Evolutionary conservation across 768 basidiomycete species (phyloP), one percentile per base, ranked within the genome.

Genomic region (Trametes coccinea): DNA sequence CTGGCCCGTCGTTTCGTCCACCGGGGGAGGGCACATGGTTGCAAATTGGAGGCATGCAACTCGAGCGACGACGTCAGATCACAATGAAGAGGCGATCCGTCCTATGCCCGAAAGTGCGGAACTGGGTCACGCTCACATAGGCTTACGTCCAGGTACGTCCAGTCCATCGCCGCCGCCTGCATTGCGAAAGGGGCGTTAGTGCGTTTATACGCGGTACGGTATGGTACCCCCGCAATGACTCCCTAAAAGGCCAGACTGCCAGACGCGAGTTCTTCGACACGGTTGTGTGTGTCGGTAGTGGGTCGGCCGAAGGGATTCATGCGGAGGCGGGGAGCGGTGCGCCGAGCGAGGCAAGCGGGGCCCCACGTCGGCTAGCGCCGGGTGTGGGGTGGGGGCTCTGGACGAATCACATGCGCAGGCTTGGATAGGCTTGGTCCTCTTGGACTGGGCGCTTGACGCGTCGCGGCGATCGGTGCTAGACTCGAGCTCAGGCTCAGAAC

Each of bases 401-500:
- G 22, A 22, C 58, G 37, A 64, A 64, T 64, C 62, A 64, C 62
- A 64, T 64, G 62, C 27, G 17, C 54, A 44, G 58, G 52, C 56
- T n/a, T n/a, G n/a, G n/a, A n/a, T n/a, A n/a, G n/a, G n/a, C 22
- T 57, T 13, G 39, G 40, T 5, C n/a, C 46, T 54, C 52, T 34
- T 44, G 43, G 48, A 47, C 17, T 13, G 56, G 48, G 34, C 34
- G 34, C 60, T 37, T 33, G 52, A 33, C 52, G 53, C 54, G 39
- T 63, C 51, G 39, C 58, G 39, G 60, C 61, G 64, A 67, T 65
- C 65, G 64, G 61, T 56, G 62, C 63, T 58, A 62, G 57, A n/a
- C 57, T 43, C 39, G 56, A 22, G 34, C 34, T 37, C 11, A 37
- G 34, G 34, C 34, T 37, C 57, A 60, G 48, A 54, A 47, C 58